A percentile compares a stretch with the other conserved stretches of the same genome.
Evolutionary conservation across 2,329 filamentous ascomycete genomes (phyloP).

Genomic region (Pseudogymnoascus sp.): DNA sequence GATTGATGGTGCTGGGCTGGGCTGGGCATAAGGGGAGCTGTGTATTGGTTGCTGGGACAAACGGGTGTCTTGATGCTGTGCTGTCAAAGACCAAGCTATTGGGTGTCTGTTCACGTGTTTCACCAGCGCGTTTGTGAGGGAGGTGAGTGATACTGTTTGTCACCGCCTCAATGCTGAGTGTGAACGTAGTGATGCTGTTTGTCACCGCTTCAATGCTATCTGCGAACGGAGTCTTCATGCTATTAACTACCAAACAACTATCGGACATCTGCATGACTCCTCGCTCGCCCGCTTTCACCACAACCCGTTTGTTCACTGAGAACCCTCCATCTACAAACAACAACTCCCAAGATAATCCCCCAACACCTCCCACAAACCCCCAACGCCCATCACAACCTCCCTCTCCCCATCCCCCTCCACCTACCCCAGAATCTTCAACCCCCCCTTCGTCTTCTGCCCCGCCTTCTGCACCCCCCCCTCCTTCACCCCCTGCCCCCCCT

Average conservation of each 20-base stretch:
- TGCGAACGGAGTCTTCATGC: not conserved
- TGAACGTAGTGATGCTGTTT: not conserved
- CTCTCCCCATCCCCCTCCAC: too few species aligned
- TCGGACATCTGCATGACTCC: not conserved
- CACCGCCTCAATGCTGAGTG: not conserved
- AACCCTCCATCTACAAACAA: not conserved
- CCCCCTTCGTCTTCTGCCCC: constrained; percentile 59
- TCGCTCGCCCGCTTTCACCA: not conserved
- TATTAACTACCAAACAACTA: not conserved
- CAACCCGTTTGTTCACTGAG: not conserved
- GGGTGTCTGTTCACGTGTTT: not conserved
- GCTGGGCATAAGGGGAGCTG: too few species aligned
- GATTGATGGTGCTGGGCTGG: not conserved
- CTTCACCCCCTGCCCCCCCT: constrained; percentile 26
- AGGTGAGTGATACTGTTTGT: not conserved
- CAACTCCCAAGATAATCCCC: not conserved
- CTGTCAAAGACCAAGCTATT: not conserved
- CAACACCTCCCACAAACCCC: not conserved
- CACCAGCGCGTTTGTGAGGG: not conserved
- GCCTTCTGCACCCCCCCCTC: constrained; percentile 49
- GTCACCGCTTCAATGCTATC: too few species aligned
- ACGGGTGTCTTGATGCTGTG: not conserved
- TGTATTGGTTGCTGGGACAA: not conserved
- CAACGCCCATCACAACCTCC: not conserved
- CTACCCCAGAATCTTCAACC: constrained; percentile 43